Conservation (phyloP, 768 basidiomycete genomes). For the Kwoniella newhampshirensis region DNA sequence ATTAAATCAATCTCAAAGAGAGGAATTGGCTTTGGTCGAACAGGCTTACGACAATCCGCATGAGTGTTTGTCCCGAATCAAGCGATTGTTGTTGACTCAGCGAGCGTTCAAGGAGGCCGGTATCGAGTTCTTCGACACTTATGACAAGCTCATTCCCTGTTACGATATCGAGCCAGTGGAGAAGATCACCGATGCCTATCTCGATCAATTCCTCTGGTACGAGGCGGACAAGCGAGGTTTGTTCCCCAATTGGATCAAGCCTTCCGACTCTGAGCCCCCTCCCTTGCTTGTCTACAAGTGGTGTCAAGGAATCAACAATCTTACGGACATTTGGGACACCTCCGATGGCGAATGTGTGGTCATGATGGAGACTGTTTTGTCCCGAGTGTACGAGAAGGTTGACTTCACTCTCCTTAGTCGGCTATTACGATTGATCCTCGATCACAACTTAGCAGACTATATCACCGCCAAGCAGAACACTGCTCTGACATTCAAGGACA, state of each 20-base stretch:
- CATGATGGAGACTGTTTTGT: conserved; percentile 97
- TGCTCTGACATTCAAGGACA: conserved; percentile 89
- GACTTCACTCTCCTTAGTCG: conserved; percentile 94
- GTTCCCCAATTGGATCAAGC: conserved; percentile 99
- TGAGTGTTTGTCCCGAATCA: conserved; percentile 98
- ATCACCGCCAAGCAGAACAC: conserved; percentile 99
- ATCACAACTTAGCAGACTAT: conserved; percentile 98
- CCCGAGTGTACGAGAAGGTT: conserved; percentile 98
- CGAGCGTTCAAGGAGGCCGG: conserved; percentile 98
- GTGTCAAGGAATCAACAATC: conserved; percentile 99
- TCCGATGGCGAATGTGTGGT: conserved; percentile 97
- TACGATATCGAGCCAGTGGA: conserved; percentile 99
- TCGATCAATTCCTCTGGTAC: conserved; percentile 98
- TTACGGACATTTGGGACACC: conserved; percentile 98
- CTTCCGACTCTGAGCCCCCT: conserved; percentile 93
- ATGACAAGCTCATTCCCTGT: conserved; percentile 90
- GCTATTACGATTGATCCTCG: conserved; percentile 89
- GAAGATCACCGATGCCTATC: conserved; percentile 99
- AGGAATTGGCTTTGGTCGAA: conserved; percentile 95
- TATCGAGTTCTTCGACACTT: conserved; percentile 91
- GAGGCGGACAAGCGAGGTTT: conserved; percentile 97
- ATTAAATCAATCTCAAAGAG: conserved; percentile 95
- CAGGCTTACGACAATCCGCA: conserved; percentile 99
- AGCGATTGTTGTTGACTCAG: conserved; percentile 92
- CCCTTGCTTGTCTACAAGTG: conserved; percentile 98